Evolutionary conservation across 495 filamentous ascomycete species (phyloP), one percentile per base, ranked within the genome.

Genomic region (Evernia prunastri): DNA sequence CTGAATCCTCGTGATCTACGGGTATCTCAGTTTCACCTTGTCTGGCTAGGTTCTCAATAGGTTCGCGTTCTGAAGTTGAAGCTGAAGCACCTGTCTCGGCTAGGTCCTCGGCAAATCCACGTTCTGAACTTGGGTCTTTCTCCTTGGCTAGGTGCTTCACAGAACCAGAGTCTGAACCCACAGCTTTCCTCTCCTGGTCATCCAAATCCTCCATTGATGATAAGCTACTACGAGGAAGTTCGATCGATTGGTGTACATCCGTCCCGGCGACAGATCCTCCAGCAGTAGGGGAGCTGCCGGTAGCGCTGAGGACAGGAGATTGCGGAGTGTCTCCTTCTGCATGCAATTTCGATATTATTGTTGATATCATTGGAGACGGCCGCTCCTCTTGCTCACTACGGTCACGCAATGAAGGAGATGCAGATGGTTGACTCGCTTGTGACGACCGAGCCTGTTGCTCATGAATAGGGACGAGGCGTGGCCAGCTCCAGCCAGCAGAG

Each of bases 401-500:
- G 25, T 56, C 59, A 20, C 18, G 45, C 43, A 27, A 3, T 27
- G 64, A 57, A 33, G 51, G 64, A 47, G 35, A 11, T 42, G 4
- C 39, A 36, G 63, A 56, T n/a, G 58, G 31, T 42, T 15, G 36
- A 12, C 35, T 20, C 20, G 35, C 36, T 40, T 15, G 35, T n/a
- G 64, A 57, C 36, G 58, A 23, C 31, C 54, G 62, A 58, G 64
- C 27, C 42, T 61, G 58, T 45, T 61, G 49, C 42, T 63, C 56
- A 23, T 60, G 40, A 33, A 66, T 37, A 40, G 63, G 43, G 36
- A 60, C 40, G 42, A 66, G 63, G 51, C 63, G 67, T 25, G 67
- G 64, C 67, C 67, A 69, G 39, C 59, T 63, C 67, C 65, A 66
- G 29, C 60, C 58, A 27, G 36, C 64, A 23, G 67, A 63, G 13